Evolutionary conservation across 805 yeast genomes (phyloP).

Genomic region (Saccharomycopsis schoenii): DNA sequence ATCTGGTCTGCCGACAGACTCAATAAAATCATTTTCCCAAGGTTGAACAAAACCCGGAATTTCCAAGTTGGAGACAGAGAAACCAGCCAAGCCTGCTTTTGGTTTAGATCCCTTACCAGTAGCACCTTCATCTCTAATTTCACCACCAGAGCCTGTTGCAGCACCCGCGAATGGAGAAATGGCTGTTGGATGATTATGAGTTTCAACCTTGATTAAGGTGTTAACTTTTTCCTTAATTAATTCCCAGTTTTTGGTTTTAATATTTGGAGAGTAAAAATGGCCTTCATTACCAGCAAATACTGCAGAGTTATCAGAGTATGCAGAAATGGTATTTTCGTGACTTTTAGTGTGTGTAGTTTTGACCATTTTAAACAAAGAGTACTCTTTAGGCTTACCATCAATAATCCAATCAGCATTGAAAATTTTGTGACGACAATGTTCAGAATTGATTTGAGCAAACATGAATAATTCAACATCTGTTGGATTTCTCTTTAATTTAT

Average conservation of each 20-base stretch:
- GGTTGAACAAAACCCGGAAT: conserved; percentile 85
- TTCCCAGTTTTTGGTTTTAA: conserved; percentile 60
- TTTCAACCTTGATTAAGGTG: conserved; percentile 90
- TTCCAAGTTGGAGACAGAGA: conserved; percentile 78
- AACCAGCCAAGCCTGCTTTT: conserved; percentile 93
- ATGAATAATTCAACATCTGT: conserved; percentile 96
- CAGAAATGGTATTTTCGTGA: conserved; percentile 80
- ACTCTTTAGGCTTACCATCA: conserved; percentile 66
- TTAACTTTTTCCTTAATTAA: conserved; percentile 72
- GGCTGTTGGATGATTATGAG: conserved; percentile 99
- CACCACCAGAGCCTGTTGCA: conserved; percentile 99
- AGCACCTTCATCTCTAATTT: conserved; percentile 99
- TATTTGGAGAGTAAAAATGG: conserved; percentile 73
- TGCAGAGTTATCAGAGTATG: conserved; percentile 97
- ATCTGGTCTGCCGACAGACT: conserved; percentile 76
- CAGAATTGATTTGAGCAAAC: conserved; percentile 99
- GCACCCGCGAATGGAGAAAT: conserved; percentile 99
- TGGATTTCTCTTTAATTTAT: conserved; percentile 74
- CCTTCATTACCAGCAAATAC: conserved; percentile 69
- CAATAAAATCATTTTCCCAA: conserved; percentile 73
- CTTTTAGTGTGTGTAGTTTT: conserved; percentile 79
- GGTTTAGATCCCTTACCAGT: conserved; percentile 97
- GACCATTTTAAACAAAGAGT: conserved; percentile 86
- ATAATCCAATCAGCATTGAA: conserved; percentile 98
- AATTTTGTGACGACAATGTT: conserved; percentile 98